phyloP scores from a whole-genome alignment of 768 basidiomycete genomes.

The Amanita subjunquillea region DNA sequence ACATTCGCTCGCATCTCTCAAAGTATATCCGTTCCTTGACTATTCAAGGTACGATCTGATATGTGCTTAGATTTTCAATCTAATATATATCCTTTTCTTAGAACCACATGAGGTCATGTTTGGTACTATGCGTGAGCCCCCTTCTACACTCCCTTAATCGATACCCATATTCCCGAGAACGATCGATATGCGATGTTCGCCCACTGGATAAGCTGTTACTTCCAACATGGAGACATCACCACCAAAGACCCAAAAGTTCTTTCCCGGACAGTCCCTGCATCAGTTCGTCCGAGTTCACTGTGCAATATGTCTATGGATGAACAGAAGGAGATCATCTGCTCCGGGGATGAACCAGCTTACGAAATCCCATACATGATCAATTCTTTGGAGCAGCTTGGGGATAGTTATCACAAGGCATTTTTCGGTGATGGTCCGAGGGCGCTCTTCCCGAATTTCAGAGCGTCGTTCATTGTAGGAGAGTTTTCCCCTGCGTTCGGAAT shows the following conservation, averaged over 20 bases:
- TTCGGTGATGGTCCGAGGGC: not conserved
- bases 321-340: not conserved
- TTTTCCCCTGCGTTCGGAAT: not conserved
- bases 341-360: not conserved
- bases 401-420: not conserved
- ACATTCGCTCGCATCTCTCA: not conserved
- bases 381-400: not conserved
- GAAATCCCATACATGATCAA: not conserved
- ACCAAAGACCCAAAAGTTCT: not conserved
- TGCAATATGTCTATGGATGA: not conserved
- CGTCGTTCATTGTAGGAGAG: not conserved
- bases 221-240: not conserved
- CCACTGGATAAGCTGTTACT: not conserved
- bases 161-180: not conserved
- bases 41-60: not conserved
- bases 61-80: not conserved
- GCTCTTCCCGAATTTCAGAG: not conserved
- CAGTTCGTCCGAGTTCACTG: not conserved
- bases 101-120: not conserved
- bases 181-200: not conserved
- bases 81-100: not conserved
- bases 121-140: not conserved
- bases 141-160: not conserved
- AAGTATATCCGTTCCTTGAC: not conserved
- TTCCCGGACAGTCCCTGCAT: not conserved